Evolutionary conservation across 495 filamentous ascomycete genomes (phyloP).

Genomic region (Neurospora sp.): DNA sequence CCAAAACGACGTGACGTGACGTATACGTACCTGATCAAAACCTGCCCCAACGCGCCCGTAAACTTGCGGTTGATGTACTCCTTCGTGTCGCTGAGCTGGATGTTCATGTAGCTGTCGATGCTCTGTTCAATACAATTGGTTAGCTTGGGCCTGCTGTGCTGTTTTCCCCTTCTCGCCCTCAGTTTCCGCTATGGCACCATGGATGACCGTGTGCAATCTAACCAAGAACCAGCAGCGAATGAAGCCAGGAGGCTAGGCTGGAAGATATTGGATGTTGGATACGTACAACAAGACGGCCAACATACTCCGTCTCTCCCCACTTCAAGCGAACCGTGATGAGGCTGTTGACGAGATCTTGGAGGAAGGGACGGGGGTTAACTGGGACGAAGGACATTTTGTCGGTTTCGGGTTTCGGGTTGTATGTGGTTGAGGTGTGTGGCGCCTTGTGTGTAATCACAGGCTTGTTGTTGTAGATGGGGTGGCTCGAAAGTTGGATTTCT

Average conservation of each 20-base stretch:
- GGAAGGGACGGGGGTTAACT: slow-evolving; percentile 25
- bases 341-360: slow-evolving; percentile 56
- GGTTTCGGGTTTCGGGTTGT: not conserved
- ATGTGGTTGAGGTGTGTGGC: not conserved
- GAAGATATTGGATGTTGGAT: not conserved
- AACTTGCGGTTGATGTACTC: slow-evolving; percentile 86
- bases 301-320: slow-evolving; percentile 97
- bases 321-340: slow-evolving; percentile 86
- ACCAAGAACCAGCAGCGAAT: too few species aligned
- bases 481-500: not conserved
- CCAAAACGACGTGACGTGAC: too few species aligned
- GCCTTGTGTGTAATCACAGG: not conserved
- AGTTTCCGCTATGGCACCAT: too few species aligned
- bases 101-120: slow-evolving; percentile 98
- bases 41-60: slow-evolving; percentile 74
- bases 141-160: not conserved
- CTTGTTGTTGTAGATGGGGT: not conserved
- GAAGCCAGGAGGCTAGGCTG: too few species aligned
- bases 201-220: too few species aligned
- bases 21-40: slow-evolving; percentile 89
- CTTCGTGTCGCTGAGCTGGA: slow-evolving; percentile 79
- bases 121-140: slow-evolving; percentile 10
- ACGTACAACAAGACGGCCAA: slow-evolving; percentile 64
- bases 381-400: slow-evolving; percentile 23
- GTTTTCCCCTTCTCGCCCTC: not conserved